A percentile compares a stretch with the other conserved stretches of the same genome.
These are phyloP conservation scores for Cytospora mali DNA, from an alignment of 2,329 filamentous ascomycete species.

Conservation along the genomic window DNA sequence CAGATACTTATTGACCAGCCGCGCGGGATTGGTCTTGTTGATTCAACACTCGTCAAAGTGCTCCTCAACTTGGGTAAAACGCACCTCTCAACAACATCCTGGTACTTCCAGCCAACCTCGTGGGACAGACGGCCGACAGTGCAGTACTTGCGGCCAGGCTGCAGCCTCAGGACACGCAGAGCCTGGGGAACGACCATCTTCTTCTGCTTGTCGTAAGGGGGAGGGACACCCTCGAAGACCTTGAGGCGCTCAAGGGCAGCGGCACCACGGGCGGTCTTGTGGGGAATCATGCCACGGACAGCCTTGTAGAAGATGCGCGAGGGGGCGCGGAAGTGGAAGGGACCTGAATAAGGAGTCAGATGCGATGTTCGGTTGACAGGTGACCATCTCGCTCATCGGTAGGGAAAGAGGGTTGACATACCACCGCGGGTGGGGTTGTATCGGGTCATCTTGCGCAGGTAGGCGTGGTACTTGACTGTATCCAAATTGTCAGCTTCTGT, in stretches of 20 bases:
- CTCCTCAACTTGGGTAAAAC: conserved; percentile 44
- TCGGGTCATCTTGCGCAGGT: conserved; percentile 99
- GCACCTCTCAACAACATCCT: conserved; percentile 97
- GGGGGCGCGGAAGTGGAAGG: conserved; percentile 99
- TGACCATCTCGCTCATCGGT: conserved; percentile 30
- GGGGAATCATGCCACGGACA: conserved; percentile 99
- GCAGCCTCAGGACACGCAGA: conserved; percentile 91
- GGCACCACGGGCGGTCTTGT: conserved; percentile 98
- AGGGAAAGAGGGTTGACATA: conserved; percentile 51
- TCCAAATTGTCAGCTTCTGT: conserved; percentile 50
- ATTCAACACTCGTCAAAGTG: not conserved
- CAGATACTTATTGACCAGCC: conserved; percentile 13
- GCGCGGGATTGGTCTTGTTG: not conserved
- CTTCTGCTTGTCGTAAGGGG: conserved; percentile 99
- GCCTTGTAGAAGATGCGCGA: conserved; percentile 99
- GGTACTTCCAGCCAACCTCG: conserved; percentile 99
- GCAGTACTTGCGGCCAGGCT: conserved; percentile 99
- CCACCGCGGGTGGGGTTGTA: conserved; percentile 99
- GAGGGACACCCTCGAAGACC: conserved; percentile 99
- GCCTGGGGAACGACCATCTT: conserved; percentile 99
- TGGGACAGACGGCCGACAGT: conserved; percentile 96
- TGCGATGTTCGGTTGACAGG: conserved; percentile 44
- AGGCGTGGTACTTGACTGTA: conserved; percentile 99
- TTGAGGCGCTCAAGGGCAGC: conserved; percentile 98
- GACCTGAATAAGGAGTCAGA: conserved; percentile 63